A percentile compares a stretch with the other conserved stretches of the same genome.
These are phyloP conservation scores for Annulohypoxylon stygium DNA, from an alignment of 495 filamentous ascomycete species.

Conservation along the genomic window DNA sequence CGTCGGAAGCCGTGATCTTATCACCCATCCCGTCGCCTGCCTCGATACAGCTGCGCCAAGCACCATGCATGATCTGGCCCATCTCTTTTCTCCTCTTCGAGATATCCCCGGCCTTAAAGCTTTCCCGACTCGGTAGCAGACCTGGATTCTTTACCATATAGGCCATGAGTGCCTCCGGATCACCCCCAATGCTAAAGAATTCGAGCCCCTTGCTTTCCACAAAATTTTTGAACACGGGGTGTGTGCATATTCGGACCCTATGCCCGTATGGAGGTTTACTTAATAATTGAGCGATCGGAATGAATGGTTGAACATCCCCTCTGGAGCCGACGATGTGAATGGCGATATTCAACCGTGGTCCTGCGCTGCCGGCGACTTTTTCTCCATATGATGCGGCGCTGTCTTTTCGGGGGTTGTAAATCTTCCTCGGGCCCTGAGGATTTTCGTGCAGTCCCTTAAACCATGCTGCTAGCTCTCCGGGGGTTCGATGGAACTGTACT, in stretches of 20 bases:
- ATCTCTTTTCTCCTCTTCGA: conserved; percentile 68
- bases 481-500: conserved; percentile 42
- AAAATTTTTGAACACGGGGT: conserved; percentile 70
- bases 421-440: conserved; percentile 17
- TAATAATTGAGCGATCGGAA: conserved; percentile 62
- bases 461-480: conserved; percentile 56
- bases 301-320: conserved; percentile 74
- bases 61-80: conserved; percentile 69
- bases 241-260: conserved; percentile 74
- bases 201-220: conserved; percentile 65
- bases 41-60: conserved; percentile 70
- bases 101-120: conserved; percentile 70
- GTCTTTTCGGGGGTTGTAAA: conserved; percentile 6
- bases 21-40: conserved; percentile 53
- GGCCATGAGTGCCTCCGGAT: conserved; percentile 74
- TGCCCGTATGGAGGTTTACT: conserved; percentile 66
- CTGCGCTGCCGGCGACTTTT: not conserved
- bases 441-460: conserved; percentile 54
- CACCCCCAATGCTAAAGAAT: conserved; percentile 75
- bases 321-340: conserved; percentile 73
- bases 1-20: conserved; percentile 57
- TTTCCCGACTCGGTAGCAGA: conserved; percentile 65
- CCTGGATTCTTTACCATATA: conserved; percentile 37
- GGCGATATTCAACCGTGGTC: conserved; percentile 67
- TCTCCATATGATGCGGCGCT: conserved; percentile 5